These are phyloP conservation scores for Colletotrichum sp. DNA, from an alignment of 2,329 filamentous ascomycete species.

Conservation along the genomic window DNA sequence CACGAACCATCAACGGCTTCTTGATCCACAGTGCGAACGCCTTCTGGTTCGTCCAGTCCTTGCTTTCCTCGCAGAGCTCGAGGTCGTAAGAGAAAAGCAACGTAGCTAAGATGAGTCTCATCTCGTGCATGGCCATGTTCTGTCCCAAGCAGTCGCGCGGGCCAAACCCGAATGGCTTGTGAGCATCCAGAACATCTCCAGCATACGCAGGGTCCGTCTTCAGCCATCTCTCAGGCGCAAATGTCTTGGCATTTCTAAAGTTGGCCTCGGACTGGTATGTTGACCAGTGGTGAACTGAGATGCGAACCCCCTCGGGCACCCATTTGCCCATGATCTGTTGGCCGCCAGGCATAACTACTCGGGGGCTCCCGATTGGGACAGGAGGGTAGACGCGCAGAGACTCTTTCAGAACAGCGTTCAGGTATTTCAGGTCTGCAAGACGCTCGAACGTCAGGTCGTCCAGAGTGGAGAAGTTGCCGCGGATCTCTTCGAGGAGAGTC, in stretches of 20 bases:
- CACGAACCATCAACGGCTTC: slow-evolving; percentile 1
- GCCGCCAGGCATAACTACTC: slow-evolving; percentile 36
- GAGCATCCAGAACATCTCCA: slow-evolving; percentile 42
- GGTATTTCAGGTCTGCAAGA: slow-evolving; percentile 36
- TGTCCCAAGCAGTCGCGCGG: slow-evolving; percentile 61
- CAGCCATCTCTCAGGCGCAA: slow-evolving; percentile 22
- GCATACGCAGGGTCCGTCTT: slow-evolving; percentile 2
- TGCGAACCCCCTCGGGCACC: slow-evolving; percentile 33
- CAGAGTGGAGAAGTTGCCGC: slow-evolving; percentile 33
- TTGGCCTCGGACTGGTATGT: slow-evolving; percentile 46
- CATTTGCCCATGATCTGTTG: slow-evolving; percentile 32
- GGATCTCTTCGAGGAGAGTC: slow-evolving; percentile 41
- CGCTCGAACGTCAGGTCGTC: slow-evolving; percentile 39
- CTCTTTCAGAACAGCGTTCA: slow-evolving; percentile 47
- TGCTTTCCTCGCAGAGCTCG: background rate
- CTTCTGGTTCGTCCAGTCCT: background rate
- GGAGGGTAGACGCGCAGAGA: slow-evolving; percentile 44
- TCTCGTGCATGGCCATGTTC: slow-evolving; percentile 59
- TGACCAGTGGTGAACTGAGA: slow-evolving; percentile 44
- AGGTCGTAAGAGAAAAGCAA: background rate
- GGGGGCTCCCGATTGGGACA: slow-evolving; percentile 25
- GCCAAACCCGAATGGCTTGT: slow-evolving; percentile 57
- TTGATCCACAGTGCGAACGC: slow-evolving; percentile 11
- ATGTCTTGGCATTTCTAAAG: slow-evolving; percentile 44
- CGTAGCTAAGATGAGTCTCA: slow-evolving; percentile 48